Conservation (phyloP, 2,329 filamentous ascomycete genomes). For the Akanthomyces lecanii region DNA sequence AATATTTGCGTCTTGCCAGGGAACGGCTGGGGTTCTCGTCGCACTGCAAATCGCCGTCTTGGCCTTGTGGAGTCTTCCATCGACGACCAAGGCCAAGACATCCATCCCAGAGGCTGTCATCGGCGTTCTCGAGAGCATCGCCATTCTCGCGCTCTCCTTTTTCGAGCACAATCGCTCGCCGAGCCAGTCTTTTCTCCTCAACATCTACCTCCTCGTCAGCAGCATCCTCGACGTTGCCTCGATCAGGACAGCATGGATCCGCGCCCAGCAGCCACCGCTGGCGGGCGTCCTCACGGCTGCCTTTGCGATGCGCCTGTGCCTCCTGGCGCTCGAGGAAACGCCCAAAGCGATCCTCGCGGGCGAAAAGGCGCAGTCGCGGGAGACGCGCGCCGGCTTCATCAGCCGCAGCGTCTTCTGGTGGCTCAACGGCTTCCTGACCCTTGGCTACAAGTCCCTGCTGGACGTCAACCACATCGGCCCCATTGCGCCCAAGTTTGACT, state of each 20-base stretch:
- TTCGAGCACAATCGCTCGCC: conserved; percentile 30
- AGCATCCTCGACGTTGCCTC: conserved; percentile 32
- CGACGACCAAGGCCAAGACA: conserved; percentile 22
- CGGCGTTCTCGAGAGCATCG: conserved; percentile 25
- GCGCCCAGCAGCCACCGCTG: conserved; percentile 23
- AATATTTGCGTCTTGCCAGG: neutral
- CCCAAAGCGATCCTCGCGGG: conserved; percentile 24
- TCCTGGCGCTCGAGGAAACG: conserved; percentile 30
- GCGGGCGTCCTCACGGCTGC: conserved; percentile 27
- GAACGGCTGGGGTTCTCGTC: neutral
- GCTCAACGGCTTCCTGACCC: conserved; percentile 30
- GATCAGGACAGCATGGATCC: conserved; percentile 32
- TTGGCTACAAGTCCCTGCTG: conserved; percentile 25
- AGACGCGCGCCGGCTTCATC: conserved; percentile 32
- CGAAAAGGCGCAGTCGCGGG: conserved; percentile 25
- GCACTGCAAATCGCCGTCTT: conserved; percentile 25
- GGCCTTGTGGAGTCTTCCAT: conserved; percentile 25
- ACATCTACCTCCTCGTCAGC: conserved; percentile 29
- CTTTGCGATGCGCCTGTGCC: conserved; percentile 25
- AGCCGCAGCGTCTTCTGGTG: conserved; percentile 35
- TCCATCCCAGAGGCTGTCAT: conserved; percentile 29
- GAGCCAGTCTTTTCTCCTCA: conserved; percentile 31
- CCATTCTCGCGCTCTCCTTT: conserved; percentile 29
- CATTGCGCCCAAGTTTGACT: conserved; percentile 29
- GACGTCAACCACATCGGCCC: conserved; percentile 24